Base-by-base conservation (phyloP, 208 protist species). In the Willaertia magna region DNA sequence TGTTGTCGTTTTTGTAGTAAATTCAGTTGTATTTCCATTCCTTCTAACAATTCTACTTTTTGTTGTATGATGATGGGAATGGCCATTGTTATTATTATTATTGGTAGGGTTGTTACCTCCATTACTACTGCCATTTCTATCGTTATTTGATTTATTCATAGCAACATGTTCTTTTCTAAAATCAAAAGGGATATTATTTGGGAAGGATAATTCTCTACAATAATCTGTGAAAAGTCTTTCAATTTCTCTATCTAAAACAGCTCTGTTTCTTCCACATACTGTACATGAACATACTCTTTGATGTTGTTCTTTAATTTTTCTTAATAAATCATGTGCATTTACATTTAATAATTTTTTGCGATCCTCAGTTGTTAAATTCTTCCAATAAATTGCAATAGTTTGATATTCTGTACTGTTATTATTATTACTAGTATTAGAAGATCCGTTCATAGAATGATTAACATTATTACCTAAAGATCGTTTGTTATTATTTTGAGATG, bases 211-310 rank as follows among this genome's bases (percentile, higher is more conserved):
- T 83, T 83, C 78, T 55, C 39, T 55, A n/a, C 78, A 83, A 22
- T 83, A 83, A 42, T 55, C n/a, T 7, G 11, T 26, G 43, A 55
- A 55, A 6, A 51, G 18, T 55, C 46, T 55, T 59, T 83, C 78
- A 7, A 83, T 16, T 83, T 83, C 78, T 55, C 46, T 52, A 20
- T 55, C 78, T 22, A 83, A 14, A 55, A 55, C 43, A 55, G 78
- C n/a, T 42, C n/a, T 83, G 12, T 42, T 51, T 55, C 78, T 49
- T 42, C 78, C 78, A 83, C 78, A 83, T 22, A 83, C 78, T 43
- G 78, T 83, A 42, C 78, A 83, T 4, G 46, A 55, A 55, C 78
- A 83, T 39, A 83, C 34, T 30, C 43, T 0, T 42, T 42, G 22
- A 83, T 83, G 12, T 42, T 83, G 40, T 43, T 49, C 78, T 42